phyloP scores from a whole-genome alignment of 352 stramenopile genomes.

The Stramenopiles sp. region DNA sequence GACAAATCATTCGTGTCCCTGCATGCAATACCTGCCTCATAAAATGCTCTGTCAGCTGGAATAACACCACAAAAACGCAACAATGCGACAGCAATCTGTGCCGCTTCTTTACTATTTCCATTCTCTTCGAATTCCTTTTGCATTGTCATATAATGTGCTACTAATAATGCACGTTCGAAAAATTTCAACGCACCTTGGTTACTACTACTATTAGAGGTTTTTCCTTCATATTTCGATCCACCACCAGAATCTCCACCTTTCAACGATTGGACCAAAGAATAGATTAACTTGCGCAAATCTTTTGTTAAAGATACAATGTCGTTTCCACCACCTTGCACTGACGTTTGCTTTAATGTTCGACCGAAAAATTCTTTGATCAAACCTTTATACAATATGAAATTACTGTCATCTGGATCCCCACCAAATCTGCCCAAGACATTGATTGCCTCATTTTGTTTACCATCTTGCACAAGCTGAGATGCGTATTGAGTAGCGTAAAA shows the following conservation, averaged over 20 bases:
- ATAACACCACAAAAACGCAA: constrained; percentile 61
- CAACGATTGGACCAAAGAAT: not conserved
- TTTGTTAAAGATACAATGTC: not conserved
- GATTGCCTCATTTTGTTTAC: no score
- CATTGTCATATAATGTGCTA: constrained; percentile 28
- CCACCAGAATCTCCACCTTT: not conserved
- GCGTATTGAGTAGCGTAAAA: constrained; percentile 47
- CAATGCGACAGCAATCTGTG: constrained; percentile 31
- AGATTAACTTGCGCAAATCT: not conserved
- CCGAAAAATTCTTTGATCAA: not conserved
- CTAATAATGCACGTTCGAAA: constrained; percentile 28
- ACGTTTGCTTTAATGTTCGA: not conserved
- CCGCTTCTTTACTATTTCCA: constrained; percentile 19
- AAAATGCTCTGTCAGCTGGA: constrained; percentile 82
- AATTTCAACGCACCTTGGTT: not conserved
- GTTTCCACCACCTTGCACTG: not conserved
- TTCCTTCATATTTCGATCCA: not conserved
- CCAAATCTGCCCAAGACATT: not conserved
- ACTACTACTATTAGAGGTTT: not conserved
- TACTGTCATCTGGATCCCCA: not conserved
- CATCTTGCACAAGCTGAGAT: no score
- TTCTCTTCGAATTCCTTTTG: constrained; percentile 11
- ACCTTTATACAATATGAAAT: not conserved
- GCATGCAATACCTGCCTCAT: constrained; percentile 46
- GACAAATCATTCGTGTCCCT: constrained; percentile 64